These are phyloP conservation scores for Naematelia encephala DNA, from an alignment of 768 basidiomycete species.

Conservation along the genomic window DNA sequence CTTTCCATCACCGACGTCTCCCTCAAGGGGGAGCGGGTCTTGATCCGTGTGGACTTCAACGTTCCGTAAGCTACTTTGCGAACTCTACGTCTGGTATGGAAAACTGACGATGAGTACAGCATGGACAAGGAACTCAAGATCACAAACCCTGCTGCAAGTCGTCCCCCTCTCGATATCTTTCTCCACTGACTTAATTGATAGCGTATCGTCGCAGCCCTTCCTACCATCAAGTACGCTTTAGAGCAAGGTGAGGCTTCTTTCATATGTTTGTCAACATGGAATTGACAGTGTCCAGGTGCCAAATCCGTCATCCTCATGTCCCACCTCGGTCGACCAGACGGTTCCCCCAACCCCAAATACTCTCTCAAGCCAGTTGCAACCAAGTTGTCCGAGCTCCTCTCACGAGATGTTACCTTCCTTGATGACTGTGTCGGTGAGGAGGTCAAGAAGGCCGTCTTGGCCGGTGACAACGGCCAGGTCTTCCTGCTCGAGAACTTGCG, in stretches of 20 bases:
- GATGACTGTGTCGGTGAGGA: slow-evolving; percentile 80
- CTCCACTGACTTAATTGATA: slow-evolving; percentile 48
- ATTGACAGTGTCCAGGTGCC: slow-evolving; percentile 53
- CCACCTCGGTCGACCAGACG: slow-evolving; percentile 95
- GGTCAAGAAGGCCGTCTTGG: slow-evolving; percentile 72
- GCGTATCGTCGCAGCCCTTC: slow-evolving; percentile 96
- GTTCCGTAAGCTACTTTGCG: slow-evolving; percentile 30
- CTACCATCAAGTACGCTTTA: slow-evolving; percentile 90
- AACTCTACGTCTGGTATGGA: neutral
- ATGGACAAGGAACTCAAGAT: slow-evolving; percentile 79
- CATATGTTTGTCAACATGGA: neutral
- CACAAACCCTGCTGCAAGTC: slow-evolving; percentile 89
- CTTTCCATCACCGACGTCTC: slow-evolving; percentile 86
- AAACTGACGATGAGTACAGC: slow-evolving; percentile 17
- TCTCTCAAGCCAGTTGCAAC: slow-evolving; percentile 78
- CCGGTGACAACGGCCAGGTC: slow-evolving; percentile 59
- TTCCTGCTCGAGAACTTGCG: slow-evolving; percentile 95
- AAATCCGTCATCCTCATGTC: slow-evolving; percentile 89
- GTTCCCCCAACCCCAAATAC: slow-evolving; percentile 81
- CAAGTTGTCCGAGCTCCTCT: slow-evolving; percentile 72
- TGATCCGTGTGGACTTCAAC: slow-evolving; percentile 51
- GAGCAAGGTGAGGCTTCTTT: slow-evolving; percentile 61
- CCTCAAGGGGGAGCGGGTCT: slow-evolving; percentile 61
- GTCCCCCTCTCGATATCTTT: neutral
- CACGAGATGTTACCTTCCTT: slow-evolving; percentile 73